Percentiles rank a stretch among this genome's conserved stretches.
Conservation (phyloP, 139 green algal genomes). For the Tetraselmis striata region DNA sequence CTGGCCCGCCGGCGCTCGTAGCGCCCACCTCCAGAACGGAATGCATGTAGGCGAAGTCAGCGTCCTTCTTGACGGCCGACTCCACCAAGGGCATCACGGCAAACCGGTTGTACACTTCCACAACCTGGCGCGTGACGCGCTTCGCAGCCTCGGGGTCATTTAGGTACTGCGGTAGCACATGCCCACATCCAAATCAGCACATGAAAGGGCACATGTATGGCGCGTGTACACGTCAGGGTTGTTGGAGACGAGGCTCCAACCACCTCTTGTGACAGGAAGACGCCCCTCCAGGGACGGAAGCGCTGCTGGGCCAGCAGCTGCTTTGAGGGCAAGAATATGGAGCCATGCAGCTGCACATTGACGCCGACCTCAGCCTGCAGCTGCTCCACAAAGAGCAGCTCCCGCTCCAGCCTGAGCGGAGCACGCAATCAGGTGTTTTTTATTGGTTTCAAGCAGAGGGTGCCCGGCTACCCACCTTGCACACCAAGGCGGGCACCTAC, state of each 20-base stretch:
- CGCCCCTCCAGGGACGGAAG: conserved; percentile 3
- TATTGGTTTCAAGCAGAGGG: too few relatives aligned
- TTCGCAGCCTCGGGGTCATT: not conserved
- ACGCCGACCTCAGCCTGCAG: not conserved
- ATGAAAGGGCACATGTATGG: too few relatives aligned
- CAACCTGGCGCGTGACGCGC: not conserved
- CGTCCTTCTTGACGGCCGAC: not conserved
- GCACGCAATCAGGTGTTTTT: too few relatives aligned
- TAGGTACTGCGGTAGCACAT: not conserved
- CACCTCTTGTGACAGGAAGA: not conserved
- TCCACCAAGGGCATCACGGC: conserved; percentile 2
- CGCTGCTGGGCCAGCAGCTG: conserved; percentile 11
- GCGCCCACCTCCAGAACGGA: too few relatives aligned
- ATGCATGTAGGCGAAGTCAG: not conserved
- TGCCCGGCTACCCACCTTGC: too few relatives aligned
- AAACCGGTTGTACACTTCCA: not conserved
- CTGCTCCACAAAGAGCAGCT: not conserved
- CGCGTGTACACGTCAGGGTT: not conserved
- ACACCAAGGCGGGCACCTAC: too few relatives aligned
- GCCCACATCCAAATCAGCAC: not conserved
- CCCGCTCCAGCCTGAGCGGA: not conserved
- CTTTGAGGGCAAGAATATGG: conserved; percentile 9
- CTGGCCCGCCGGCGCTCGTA: too few relatives aligned
- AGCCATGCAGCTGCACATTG: not conserved
- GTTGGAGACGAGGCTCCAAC: too few relatives aligned